Evolutionary conservation across 2,329 filamentous ascomycete species (phyloP), one percentile per base, ranked within the genome.

Genomic region (Aspergillus sp.): DNA sequence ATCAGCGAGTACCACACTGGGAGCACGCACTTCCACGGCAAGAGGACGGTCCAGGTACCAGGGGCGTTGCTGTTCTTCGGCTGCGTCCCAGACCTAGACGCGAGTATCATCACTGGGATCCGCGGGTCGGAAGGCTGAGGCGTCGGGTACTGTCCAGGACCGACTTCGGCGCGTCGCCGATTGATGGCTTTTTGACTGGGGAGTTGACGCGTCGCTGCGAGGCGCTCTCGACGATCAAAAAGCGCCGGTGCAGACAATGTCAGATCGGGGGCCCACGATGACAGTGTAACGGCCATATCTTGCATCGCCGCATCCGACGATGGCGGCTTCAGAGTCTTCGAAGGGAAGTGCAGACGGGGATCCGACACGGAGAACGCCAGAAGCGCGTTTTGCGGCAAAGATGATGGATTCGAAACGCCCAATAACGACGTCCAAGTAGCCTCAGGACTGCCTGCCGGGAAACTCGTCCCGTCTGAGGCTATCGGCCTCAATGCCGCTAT

Each of bases 21-120:
- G 32, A 85, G 78, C 32, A 97, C 88, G 62, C 89, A 96, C 66
- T 89, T 91, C 91, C 93, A 97, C 0, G 94, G 94, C 3, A 94
- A 80, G 20, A 97, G 78, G 1, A 97, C 69, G 0, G 87, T 94
- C 91, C 91, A 97, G 0, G 80, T 86, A 0, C 88, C 87, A 45
- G 88, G 85, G 1, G 78, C 75, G 44, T 80, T 81, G 10, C 71
- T 75, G 34, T 73, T 72, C 25, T 62, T 71, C 5, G 62, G 56
- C n/a, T 61, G 53, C 29, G 51, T 47, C 10, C 73, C 68, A 9
- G 79, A 68, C 3, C 84, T 81, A 10, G 82, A 84, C 31, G 86
- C 79, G 4, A 90, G 78, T 5, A 95, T 73, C 1, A 93, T 76
- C 36, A 93, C 73, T 1, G 94, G 94, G 14, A 97, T 94, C 1